Evolutionary conservation across 352 stramenopile genomes (phyloP), one percentile per base, ranked within the genome.

Genomic region (Pythium aquatile): DNA sequence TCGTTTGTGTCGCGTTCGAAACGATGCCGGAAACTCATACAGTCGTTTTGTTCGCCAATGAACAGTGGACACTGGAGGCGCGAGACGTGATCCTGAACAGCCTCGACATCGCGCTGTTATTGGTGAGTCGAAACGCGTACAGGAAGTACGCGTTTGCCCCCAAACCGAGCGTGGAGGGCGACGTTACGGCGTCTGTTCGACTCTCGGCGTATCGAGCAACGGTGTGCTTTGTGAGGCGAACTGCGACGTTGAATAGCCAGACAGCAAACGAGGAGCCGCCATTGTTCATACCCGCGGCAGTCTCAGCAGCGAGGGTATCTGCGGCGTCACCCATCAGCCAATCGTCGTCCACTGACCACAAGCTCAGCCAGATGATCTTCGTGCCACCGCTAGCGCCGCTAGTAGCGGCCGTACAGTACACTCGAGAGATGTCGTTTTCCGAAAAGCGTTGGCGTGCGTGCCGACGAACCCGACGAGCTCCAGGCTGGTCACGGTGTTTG

Each of bases 51-150:
- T 54, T 54, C 24, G n/a, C 47, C 7, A 35, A 54, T 8, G 26
- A 17, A 24, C 2, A 54, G 24, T 33, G 47, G 47, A 54, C 47
- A n/a, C 28, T 54, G 6, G 28, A 54, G 24, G 47, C 47, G 24
- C 24, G 47, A 30, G 47, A 54, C 9, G 24, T 54, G 24, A 54
- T 54, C 24, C 47, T 54, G 13, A 54, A 54, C 14, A 54, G 14
- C 24, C 28, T 54, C 3, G 47, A 24, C 6, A 54, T 54, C 24
- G 47, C 13, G 20, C 24, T 54, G 47, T n/a, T 33, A 5, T 2
- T 54, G 47, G 24, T 54, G 47, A 54, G 24, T 33, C 47, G 47
- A 20, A 54, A 54, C 28, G 24, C 20, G 14, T 54, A 54, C 47
- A 6, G 47, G 47, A 30, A 54, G 24, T 35, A 54, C 24, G 47